Evolutionary conservation across 1,139 yeast genomes (phyloP).

Genomic region (Lodderomyces metapsilosis): DNA sequence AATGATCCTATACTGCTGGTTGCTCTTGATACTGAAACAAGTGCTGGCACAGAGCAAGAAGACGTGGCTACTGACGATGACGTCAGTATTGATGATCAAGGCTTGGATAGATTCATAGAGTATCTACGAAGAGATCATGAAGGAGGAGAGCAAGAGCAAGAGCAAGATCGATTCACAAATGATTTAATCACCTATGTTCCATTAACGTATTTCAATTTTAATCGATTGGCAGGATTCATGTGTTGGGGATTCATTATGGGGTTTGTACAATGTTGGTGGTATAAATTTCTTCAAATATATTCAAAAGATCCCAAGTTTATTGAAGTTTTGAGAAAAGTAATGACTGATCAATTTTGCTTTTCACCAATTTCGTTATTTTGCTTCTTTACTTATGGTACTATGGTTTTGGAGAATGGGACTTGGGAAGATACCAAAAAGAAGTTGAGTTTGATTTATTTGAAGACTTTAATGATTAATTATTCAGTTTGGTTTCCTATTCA

Average conservation of each 20-base stretch:
- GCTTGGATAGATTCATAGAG: conserved; percentile 35
- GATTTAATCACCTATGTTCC: conserved; percentile 9
- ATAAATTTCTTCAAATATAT: conserved; percentile 76
- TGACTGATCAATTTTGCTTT: conserved; percentile 85
- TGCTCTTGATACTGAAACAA: background rate
- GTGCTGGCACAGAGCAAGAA: background rate
- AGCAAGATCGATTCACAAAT: conserved; percentile 1
- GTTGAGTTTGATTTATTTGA: conserved; percentile 63
- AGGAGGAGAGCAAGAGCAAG: conserved; percentile 6
- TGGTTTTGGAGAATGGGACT: conserved; percentile 75
- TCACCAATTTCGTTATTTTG: conserved; percentile 82
- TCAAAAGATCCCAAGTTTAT: conserved; percentile 79
- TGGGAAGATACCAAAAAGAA: conserved; percentile 62
- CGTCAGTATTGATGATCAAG: conserved; percentile 17
- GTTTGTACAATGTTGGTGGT: conserved; percentile 88
- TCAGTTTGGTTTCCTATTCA: conserved; percentile 96
- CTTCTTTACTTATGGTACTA: conserved; percentile 82
- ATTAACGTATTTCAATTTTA: conserved; percentile 55
- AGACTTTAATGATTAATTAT: conserved; percentile 76
- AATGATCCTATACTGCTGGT: conserved; percentile 14
- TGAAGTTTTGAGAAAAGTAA: conserved; percentile 79
- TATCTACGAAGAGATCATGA: conserved; percentile 32
- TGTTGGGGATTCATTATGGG: conserved; percentile 86
- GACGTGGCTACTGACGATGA: conserved; percentile 20
- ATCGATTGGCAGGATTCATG: conserved; percentile 76